Evolutionary conservation across 768 basidiomycete genomes (phyloP), one percentile per base, ranked within the genome.

Genomic region (Hirschioporus abietinus): DNA sequence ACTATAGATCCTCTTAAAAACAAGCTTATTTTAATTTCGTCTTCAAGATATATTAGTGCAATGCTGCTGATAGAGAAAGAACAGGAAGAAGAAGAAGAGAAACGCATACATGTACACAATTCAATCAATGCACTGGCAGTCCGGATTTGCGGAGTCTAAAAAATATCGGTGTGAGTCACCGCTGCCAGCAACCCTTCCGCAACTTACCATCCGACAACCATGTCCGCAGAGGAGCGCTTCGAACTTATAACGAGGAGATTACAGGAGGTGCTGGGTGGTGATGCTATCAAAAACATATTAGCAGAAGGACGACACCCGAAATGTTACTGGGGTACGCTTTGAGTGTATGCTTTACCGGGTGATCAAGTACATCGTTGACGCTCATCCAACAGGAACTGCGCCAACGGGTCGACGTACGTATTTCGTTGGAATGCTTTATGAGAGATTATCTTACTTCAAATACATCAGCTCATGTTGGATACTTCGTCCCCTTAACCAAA

Each of bases 401-500:
- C 88, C 95, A 0, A 99, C 96, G 8, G 96, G 96, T 71, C 80
- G 95, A 80, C 96, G 95, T 98, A 76, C 78, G 93, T 78, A 26
- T 26, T 30, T 30, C 8, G 36, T 66, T 62, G 24, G 68, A 67
- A 35, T 62, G 10, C 35, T 24, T 35, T 18, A 5, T 64, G 58
- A 59, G 10, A 18, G 12, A 25, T 52, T 35, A 30, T 30, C 30
- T 27, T 30, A 58, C 26, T 34, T 35, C 57, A 58, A 18, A 24
- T 26, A 26, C 17, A 67, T 58, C 72, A 99, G 96, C 96, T 7
- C 97, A 99, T 73, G 90, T 99, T 66, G 97, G 93, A 7, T 99
- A 99, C 83, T 96, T 97, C 75, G 96, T 96, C 0, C 88, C 97
- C 1, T 79, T 99, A 68, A 89, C 87, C 25, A 99, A 99, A 82